phyloP scores from a whole-genome alignment of 2,329 filamentous ascomycete species.

The Penicillium sp. region DNA sequence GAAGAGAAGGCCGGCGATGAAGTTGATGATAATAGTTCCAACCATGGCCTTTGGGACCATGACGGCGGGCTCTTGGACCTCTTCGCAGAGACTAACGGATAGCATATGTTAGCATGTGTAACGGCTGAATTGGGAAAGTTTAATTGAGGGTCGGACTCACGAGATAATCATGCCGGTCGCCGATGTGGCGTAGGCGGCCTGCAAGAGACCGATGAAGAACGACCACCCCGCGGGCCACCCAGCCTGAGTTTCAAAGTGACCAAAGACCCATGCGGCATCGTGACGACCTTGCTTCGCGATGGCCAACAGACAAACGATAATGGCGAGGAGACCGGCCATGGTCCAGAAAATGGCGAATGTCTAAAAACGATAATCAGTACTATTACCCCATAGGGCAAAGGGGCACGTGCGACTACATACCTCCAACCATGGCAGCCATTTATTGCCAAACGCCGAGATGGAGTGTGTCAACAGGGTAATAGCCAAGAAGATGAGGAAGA shows the following conservation, averaged over 20 bases:
- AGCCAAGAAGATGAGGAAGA: conserved; percentile 67
- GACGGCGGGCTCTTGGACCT: conserved; percentile 62
- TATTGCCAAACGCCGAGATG: conserved; percentile 54
- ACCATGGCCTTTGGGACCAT: conserved; percentile 71
- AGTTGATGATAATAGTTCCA: conserved; percentile 63
- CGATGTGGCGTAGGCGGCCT: conserved; percentile 67
- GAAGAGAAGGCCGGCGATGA: conserved; percentile 64
- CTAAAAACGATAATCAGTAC: conserved; percentile 52
- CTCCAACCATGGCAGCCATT: conserved; percentile 61
- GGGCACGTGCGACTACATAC: conserved; percentile 50
- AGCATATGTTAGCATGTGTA: conserved; percentile 14
- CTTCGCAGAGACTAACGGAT: conserved; percentile 60
- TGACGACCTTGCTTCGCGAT: conserved; percentile 69
- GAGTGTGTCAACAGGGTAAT: conserved; percentile 61
- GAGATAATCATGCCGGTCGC: conserved; percentile 75
- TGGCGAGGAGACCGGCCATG: conserved; percentile 58
- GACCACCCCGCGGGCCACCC: conserved; percentile 71
- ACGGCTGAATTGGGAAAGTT: not conserved
- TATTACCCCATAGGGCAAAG: conserved; percentile 48
- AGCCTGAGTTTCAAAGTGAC: conserved; percentile 59
- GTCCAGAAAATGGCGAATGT: conserved; percentile 76
- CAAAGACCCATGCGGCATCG: conserved; percentile 57
- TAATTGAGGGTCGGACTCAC: conserved; percentile 47
- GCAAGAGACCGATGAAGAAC: conserved; percentile 68
- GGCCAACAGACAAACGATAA: conserved; percentile 67